Evolutionary conservation across 2,329 filamentous ascomycete species (phyloP), one percentile per base, ranked within the genome.

Genomic region (Bertia moriformis): DNA sequence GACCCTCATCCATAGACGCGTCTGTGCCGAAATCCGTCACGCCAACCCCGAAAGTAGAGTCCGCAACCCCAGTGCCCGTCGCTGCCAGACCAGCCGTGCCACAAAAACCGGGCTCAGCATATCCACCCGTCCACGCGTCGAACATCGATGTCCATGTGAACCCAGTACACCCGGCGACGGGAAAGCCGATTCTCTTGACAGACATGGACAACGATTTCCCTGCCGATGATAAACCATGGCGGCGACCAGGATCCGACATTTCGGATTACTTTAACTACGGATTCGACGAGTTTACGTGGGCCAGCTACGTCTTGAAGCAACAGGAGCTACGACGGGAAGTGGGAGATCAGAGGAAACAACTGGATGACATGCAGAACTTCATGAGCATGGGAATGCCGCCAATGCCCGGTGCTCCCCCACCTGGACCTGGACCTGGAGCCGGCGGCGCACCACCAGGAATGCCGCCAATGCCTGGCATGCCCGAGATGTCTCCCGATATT

Each of bases 211-310:
- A 54, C 39, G 64, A 69, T 42, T 67, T 69, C 41, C 59, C 65
- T 7, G 71, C 77, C 46, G 65, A 72, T 45, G 67, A 71, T 38
- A 81, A 81, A 50, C 75, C 76, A 32, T 83, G 77, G 77, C 68
- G 77, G 18, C 66, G 74, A 35, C 77, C 77, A 1, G 77, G 77
- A 39, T 70, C 76, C 27, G 78, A 82, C 51, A 67, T 78, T 45
- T 74, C 72, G 4, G 77, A 83, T 51, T 81, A 76, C 56, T 81
- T 80, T 62, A 80, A 80, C 54, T 80, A 80, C 52, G 76, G 76
- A 33, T 80, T 80, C 49, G 75, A 80, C 51, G 75, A 80, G 50
- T 80, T 80, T 52, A 78, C 74, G 4, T 82, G 78, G 78, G 71
- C 74, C 36, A 71, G 69, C 46, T 82, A 82, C 52, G 73, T 73